Base-by-base conservation (phyloP, 2,329 filamentous ascomycete genomes). In the Graphiopsis chlorocephala region DNA sequence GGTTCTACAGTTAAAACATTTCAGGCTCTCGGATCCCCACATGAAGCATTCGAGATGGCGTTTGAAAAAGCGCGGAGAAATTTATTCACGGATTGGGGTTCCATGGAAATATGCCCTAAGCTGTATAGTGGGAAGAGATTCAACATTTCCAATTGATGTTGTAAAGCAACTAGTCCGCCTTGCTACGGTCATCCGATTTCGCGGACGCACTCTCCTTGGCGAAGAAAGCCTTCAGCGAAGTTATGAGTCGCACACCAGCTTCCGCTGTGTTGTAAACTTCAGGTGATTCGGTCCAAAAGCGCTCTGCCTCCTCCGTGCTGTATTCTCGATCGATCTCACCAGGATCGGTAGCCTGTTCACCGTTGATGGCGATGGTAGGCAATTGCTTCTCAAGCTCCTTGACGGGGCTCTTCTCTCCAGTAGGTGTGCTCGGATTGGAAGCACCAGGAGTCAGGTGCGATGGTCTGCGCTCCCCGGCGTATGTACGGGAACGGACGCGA, bases 231-330 rank as follows among this genome's bases (percentile, higher is more conserved):
- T 62, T 62, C 15, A 62, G 50, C 25, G 60, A 33, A 10, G n/a
- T 53, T 10, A 62, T 62, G 4, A 62, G 48, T 29, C 60, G 28
- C 4, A 62, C 60, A 14, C 60, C 60, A 25, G 48, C 60, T 12
- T 62, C 60, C 1, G 60, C 60, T 1, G 60, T 62, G 17, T 62
- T 26, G 31, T 29, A 55, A 4, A 55, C 60, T 29, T 62, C 60
- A 15, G 48, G 60, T 11, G 48, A 53, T 50, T 62, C 60, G 5
- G 60, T 62, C 60, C 60, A 62, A 8, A 62, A 62, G 25, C 60
- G 60, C 33, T 62, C 60, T 17, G 60, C 60, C 33, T 35, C 48
- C 25, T 62, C 60, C 1, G 29, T 62, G 60, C 48, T 53, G 26
- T 62, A 62, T 29, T 62, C 60, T 20, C 25, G 48, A 28, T 62